phyloP scores from a whole-genome alignment of 2,329 filamentous ascomycete species.

The Sarocladiaceae sp. region DNA sequence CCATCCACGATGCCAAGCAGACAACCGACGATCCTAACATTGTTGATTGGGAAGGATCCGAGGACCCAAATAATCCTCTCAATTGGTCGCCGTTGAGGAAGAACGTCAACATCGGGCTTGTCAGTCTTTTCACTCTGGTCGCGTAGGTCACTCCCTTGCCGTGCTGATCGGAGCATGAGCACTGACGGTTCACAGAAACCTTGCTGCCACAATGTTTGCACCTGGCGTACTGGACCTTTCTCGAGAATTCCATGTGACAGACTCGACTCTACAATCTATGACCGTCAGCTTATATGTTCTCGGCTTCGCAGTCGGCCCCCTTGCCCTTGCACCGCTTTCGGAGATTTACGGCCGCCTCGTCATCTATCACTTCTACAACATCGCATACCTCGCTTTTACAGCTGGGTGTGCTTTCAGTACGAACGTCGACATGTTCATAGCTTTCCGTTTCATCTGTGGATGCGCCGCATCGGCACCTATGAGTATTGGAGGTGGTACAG shows the following conservation, averaged over 20 bases:
- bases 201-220: not conserved
- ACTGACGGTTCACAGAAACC: not conserved
- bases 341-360: slow-evolving; percentile 43
- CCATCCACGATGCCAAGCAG: slow-evolving; percentile 45
- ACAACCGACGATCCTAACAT: slow-evolving; percentile 39
- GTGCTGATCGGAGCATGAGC: not conserved
- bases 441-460: slow-evolving; percentile 49
- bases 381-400: slow-evolving; percentile 33
- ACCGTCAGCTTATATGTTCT: no score
- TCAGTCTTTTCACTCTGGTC: slow-evolving; percentile 14
- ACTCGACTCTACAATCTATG: no score
- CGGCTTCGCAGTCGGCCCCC: slow-evolving; percentile 45
- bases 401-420: slow-evolving; percentile 33
- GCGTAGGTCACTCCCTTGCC: not conserved
- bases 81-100: slow-evolving; percentile 50
- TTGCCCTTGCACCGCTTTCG: slow-evolving; percentile 42
- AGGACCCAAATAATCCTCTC: slow-evolving; percentile 54
- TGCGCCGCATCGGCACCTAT: slow-evolving; percentile 48
- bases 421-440: slow-evolving; percentile 35
- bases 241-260: no score
- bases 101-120: slow-evolving; percentile 27
- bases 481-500: slow-evolving; percentile 50
- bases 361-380: slow-evolving; percentile 38
- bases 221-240: no score
- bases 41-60: slow-evolving; percentile 55